Percentiles rank a stretch among this genome's conserved stretches.
Evolutionary conservation across 176 grass and related monocot genomes (phyloP).

Genomic region (Musa beccarii): DNA sequence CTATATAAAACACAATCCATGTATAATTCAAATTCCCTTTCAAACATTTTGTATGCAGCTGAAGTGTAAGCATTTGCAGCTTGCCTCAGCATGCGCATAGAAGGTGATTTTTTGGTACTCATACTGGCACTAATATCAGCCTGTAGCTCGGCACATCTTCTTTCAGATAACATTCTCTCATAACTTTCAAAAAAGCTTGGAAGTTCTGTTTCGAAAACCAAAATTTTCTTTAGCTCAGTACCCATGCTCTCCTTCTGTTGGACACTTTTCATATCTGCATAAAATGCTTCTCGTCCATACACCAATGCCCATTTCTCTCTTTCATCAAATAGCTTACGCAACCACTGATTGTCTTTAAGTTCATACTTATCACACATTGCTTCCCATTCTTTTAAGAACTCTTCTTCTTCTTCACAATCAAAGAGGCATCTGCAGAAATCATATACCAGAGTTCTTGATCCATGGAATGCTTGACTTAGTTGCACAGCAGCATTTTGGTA

Average conservation of each 20-base stretch:
- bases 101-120: constrained; percentile 63
- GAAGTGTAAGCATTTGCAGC: constrained; percentile 77
- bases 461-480: constrained; percentile 79
- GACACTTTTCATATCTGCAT: constrained; percentile 72
- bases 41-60: constrained; percentile 93
- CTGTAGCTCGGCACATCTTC: constrained; percentile 52
- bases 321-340: constrained; percentile 54
- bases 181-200: constrained; percentile 63
- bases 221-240: constrained; percentile 56
- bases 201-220: constrained; percentile 48
- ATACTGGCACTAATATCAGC: constrained; percentile 49
- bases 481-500: constrained; percentile 71
- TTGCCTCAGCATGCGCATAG: constrained; percentile 83
- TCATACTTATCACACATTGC: constrained; percentile 82
- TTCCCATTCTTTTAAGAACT: constrained; percentile 64
- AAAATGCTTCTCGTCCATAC: constrained; percentile 65
- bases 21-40: constrained; percentile 91
- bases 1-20: constrained; percentile 90
- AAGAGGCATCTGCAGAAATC: constrained; percentile 84
- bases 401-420: constrained; percentile 66
- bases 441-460: constrained; percentile 64
- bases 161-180: constrained; percentile 53
- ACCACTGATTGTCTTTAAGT: constrained; percentile 74
- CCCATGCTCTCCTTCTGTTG: constrained; percentile 77
- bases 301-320: constrained; percentile 80